Base-by-base conservation (phyloP, 2,329 filamentous ascomycete species). In the Pseudogymnoascus sp. region DNA sequence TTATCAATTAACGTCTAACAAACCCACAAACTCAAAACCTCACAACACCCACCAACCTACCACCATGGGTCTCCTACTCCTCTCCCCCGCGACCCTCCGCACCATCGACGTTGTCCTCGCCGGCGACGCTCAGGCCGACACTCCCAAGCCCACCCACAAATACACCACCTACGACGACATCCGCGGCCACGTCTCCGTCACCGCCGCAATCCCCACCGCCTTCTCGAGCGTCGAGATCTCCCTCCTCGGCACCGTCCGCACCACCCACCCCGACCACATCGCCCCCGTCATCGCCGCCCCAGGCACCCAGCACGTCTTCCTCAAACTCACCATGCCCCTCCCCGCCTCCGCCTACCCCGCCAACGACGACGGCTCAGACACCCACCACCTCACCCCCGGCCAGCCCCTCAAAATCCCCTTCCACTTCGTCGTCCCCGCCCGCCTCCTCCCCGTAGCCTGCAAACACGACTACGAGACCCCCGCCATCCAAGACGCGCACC, bases 261-360 rank as follows among this genome's bases (percentile, higher is more conserved):
- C 53, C 33, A 33, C 33, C 3, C 26, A 59, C 29, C 53, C 19
- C 26, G 33, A 59, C 14, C 53, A 59, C 19, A 59, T 59, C 29
- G 33, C 53, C 4, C 53, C 53, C 53, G 8, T 37, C 33, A 59
- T 31, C 53, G 26, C 53, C 6, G 26, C 26, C 8, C n/a, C 53
- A 2, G 26, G 33, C 6, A 37, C 53, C 1, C n/a, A 64, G 11
- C 72, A 74, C 65, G 71, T 66, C 61, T 73, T 73, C 59, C 63
- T 74, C 33, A 73, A 70, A 29, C 62, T 74, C 59, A 60, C 64
- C 35, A 74, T 74, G 72, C 72, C 72, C n/a, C 66, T 74, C 24
- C 60, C 62, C 47, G 68, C 72, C 29, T 64, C 66, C 8, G 63
- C 67, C 1, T 73, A 73, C 60, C 70, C 71, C 40, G 68, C 68